Conservation (phyloP, 495 filamentous ascomycete genomes). For the Trichoderma reesei region DNA sequence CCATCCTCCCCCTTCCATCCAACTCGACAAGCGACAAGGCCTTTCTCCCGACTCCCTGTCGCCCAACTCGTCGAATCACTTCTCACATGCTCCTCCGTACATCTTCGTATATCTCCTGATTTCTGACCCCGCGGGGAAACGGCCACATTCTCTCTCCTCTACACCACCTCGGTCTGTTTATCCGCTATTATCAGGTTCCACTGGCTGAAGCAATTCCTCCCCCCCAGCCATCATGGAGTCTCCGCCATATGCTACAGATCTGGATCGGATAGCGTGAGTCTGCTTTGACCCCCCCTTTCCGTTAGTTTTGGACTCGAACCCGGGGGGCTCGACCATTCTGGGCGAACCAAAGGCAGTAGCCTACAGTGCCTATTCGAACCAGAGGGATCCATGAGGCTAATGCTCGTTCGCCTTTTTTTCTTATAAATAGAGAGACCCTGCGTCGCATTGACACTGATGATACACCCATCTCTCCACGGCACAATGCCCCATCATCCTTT, state of each 20-base stretch:
- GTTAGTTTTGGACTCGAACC: not conserved
- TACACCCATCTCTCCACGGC: not conserved
- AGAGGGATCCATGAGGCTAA: not conserved
- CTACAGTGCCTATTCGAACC: not conserved
- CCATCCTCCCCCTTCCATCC: not conserved
- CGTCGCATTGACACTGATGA: not conserved
- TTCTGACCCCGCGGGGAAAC: not conserved
- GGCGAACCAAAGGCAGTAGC: not conserved
- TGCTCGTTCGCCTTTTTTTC: not conserved
- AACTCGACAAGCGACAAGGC: not conserved
- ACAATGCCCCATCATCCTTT: not conserved
- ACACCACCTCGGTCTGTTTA: constrained; percentile 7
- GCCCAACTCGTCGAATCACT: not conserved
- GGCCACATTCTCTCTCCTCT: not conserved
- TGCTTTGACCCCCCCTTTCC: not conserved
- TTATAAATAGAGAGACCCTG: constrained; percentile 2
- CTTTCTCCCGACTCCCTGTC: not conserved
- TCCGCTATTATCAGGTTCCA: constrained; percentile 5
- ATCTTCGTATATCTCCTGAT: not conserved
- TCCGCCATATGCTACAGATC: constrained; percentile 7
- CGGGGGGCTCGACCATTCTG: constrained; percentile 3
- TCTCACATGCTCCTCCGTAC: not conserved
- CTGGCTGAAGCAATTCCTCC: not conserved
- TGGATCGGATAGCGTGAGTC: constrained; percentile 9
- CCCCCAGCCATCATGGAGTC: constrained; percentile 3